Base-by-base conservation (phyloP, 2,329 filamentous ascomycete species). In the Colletotrichum cordylinicola region DNA sequence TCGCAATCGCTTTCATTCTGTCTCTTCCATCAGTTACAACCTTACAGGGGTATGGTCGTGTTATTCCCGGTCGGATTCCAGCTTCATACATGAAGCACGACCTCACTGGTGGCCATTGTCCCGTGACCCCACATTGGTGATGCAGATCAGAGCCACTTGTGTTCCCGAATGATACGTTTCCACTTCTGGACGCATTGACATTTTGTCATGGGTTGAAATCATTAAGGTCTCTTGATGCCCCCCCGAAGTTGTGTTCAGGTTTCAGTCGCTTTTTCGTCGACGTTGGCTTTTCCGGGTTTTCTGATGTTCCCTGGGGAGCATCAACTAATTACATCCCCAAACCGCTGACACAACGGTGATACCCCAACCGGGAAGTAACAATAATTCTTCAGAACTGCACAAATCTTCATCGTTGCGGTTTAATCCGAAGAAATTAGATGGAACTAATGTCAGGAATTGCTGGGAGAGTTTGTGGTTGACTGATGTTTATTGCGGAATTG, bases 361-460 rank as follows among this genome's bases (percentile, higher is more conserved):
- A 5, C 4, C 37, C 8, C 16, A n/a, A 43, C 4, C 39, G 39
- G 18, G 2, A 43, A 43, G 18, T 0, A 1, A n/a, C 39, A n/a
- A 43, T 43, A 0, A 2, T 43, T 43, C 2, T 43, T n/a, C 8
- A 0, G 10, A 43, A n/a, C 39, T n/a, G 4, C 3, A 16, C 35
- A 37, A 9, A 31, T 31, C 9, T 37, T 37, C 16, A 37, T 4
- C 37, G 2, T 18, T n/a, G 39, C 39, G 8, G 8, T 6, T 2
- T 10, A 0, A 2, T 4, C 6, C 16, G n/a, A 43, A n/a, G 0
- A 43, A 18, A 16, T 16, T 1, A 2, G 37, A 15, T 18, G 15
- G 37, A 0, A 8, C 16, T 43, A 3, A 0, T 43, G 16, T 10
- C 2, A 3, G 8, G 8, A 10, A 43, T 10, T 6, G 0, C 0